A percentile compares a stretch with the other conserved stretches of the same genome.
phyloP scores from a whole-genome alignment of 495 filamentous ascomycete genomes.

The Clavariopsis aquatica region DNA sequence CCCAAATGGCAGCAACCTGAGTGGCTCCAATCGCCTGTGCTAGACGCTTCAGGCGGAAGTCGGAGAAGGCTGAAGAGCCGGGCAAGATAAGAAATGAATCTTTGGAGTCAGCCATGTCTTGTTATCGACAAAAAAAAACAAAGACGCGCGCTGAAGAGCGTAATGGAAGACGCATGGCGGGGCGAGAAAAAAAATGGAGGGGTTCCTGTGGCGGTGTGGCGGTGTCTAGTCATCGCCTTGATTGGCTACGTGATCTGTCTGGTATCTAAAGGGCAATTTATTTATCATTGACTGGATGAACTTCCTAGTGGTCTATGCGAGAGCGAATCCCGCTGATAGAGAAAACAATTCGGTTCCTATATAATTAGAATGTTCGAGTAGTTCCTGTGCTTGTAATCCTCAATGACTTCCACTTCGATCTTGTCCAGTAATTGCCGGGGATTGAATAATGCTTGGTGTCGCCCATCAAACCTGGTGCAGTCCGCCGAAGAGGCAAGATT shows the following conservation, averaged over 20 bases:
- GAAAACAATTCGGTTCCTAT: too few relatives aligned
- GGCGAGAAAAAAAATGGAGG: slow-evolving; percentile 6
- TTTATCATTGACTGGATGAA: too few relatives aligned
- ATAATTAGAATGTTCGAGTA: too few relatives aligned
- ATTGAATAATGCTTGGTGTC: too few relatives aligned
- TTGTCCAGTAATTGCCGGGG: too few relatives aligned
- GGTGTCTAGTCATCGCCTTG: neutral
- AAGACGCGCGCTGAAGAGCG: neutral
- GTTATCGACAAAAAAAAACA: too few relatives aligned
- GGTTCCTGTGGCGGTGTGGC: neutral
- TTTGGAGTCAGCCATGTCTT: slow-evolving; percentile 22
- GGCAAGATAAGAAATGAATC: slow-evolving; percentile 39
- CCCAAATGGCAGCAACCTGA: slow-evolving; percentile 62
- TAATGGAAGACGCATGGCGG: slow-evolving; percentile 2
- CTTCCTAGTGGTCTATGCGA: too few relatives aligned
- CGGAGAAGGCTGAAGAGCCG: slow-evolving; percentile 45
- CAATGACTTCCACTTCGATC: too few relatives aligned
- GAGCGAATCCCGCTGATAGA: too few relatives aligned
- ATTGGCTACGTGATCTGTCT: neutral
- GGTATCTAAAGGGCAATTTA: too few relatives aligned
- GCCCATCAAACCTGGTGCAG: neutral
- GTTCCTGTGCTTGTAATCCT: too few relatives aligned
- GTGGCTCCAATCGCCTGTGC: slow-evolving; percentile 52
- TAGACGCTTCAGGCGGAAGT: slow-evolving; percentile 46
- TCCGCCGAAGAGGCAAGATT: neutral